Evolutionary conservation across 352 stramenopile species (phyloP), one percentile per base, ranked within the genome.

Genomic region (Globisporangium radiosum): DNA sequence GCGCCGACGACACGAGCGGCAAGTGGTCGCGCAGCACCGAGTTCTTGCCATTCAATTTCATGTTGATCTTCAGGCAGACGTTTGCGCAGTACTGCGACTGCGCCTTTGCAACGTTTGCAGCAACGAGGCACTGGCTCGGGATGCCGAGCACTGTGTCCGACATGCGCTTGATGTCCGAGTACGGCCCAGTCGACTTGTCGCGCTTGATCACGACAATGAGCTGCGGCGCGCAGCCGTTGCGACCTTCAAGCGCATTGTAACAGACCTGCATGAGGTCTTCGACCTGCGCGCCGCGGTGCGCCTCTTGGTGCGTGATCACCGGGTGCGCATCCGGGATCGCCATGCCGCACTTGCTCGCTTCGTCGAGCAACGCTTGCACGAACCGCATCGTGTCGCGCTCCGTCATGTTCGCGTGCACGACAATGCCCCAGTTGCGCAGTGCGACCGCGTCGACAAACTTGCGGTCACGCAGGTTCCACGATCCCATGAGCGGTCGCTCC

Each of bases 391-490:
- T 57, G 5, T 75, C 70, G 40, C 66, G 66, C 48, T 78, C 63
- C 4, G 51, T 33, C 7, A 78, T 49, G 38, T 71, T 78, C 3
- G 73, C 68, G 36, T 64, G 61, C 13, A 88, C 60, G 19, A 88
- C 76, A 6, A 88, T 73, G 1, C 78, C 78, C 81, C 78, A 90
- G 57, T 81, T 82, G 15, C 64, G 48, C 43, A 90, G 47, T 10
- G 55, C 70, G 1, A 72, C 74, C 10, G 74, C 70, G 19, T 81
- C 62, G 8, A 88, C 74, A 65, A 94, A 86, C 44, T 72, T 68
- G 56, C 89, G 88, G 55, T 91, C 74, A 7, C 77, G 66, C 57
- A 95, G 59, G 62, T 94, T 94, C 84, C 86, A 95, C 40, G 75
- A 61, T 2, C 86, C 86, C 40, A 71, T 70, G 14, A 67, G 57